These are phyloP conservation scores for Moniliella sp. DNA, from an alignment of 1,284 basidiomycete genomes.

Conservation along the genomic window DNA sequence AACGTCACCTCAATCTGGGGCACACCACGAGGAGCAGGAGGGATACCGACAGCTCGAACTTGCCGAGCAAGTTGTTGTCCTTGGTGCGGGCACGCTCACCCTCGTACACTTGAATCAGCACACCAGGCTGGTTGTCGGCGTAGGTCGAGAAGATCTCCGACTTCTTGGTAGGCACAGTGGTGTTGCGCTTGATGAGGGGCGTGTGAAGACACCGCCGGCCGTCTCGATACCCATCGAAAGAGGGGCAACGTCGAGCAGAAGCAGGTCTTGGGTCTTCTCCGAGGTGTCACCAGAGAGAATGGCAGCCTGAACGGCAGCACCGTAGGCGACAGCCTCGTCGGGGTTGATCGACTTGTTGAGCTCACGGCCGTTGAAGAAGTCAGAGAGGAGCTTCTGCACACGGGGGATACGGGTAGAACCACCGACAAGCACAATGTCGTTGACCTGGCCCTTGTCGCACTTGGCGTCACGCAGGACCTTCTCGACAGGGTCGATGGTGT, in stretches of 20 bases:
- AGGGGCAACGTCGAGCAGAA: slow-evolving; percentile 87
- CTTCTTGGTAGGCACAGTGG: slow-evolving; percentile 92
- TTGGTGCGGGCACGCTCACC: slow-evolving; percentile 96
- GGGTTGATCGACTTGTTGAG: slow-evolving; percentile 64
- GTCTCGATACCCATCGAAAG: slow-evolving; percentile 91
- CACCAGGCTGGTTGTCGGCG: slow-evolving; percentile 31
- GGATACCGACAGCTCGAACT: slow-evolving; percentile 83
- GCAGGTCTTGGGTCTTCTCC: slow-evolving; percentile 87
- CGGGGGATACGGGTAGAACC: slow-evolving; percentile 96
- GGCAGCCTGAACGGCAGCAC: slow-evolving; percentile 94
- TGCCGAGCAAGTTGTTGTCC: slow-evolving; percentile 92
- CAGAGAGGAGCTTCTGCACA: slow-evolving; percentile 88
- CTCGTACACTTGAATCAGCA: slow-evolving; percentile 59
- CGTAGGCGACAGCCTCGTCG: slow-evolving; percentile 96
- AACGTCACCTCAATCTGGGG: slow-evolving; percentile 96
- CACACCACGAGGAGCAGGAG: slow-evolving; percentile 80
- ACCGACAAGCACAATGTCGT: slow-evolving; percentile 93
- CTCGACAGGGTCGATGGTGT: slow-evolving; percentile 89
- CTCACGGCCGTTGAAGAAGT: slow-evolving; percentile 74
- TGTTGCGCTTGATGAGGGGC: slow-evolving; percentile 89
- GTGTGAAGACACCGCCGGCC: slow-evolving; percentile 91
- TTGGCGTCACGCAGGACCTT: slow-evolving; percentile 94
- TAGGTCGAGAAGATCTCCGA: slow-evolving; percentile 78
- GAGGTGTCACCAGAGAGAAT: slow-evolving; percentile 93
- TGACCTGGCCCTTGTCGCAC: slow-evolving; percentile 70